Evolutionary conservation across 352 stramenopile species (phyloP), one percentile per base, ranked within the genome.

Genomic region (Phytophthora hybrid): DNA sequence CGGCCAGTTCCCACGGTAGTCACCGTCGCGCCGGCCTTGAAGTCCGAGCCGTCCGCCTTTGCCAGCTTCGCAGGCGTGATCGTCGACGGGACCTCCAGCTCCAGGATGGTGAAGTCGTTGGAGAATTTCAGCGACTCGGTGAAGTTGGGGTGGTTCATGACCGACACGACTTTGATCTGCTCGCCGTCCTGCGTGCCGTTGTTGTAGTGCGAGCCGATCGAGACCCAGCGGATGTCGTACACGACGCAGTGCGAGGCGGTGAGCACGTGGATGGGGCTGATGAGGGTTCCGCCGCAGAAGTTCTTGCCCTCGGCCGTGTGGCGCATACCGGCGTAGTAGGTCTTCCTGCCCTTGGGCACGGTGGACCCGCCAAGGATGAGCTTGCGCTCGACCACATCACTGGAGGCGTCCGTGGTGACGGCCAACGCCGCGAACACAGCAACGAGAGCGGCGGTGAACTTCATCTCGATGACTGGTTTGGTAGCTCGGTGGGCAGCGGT

Each of bases 61-160:
- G 67, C 81, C 18, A 89, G 67, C 49, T 63, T 71, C 19, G 82
- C 81, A 21, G 81, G 80, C 7, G 66, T 63, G 47, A 74, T 80
- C 2, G 72, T 79, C 41, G 73, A 83, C 5, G 74, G 59, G 6
- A 59, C 65, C 46, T 79, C 73, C n/a, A 87, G 79, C 70, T 83
- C 78, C 16, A 94, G 64, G 23, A 95, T 81, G 31, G 80, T 59
- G 63, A 85, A 88, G 65, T 94, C 89, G 52, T 87, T 79, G 23
- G 65, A 69, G 39, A 71, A 79, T 21, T 61, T 77, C 23, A 60
- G 47, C 34, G 54, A n/a, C 39, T 61, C 54, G 18, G 65, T 73
- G 46, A 79, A 93, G 46, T 79, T 84, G 5, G 85, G 87, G 69
- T 93, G 85, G 37, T 67, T 76, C 18, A 74, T 85, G 5, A 84